A percentile compares a stretch with the other conserved stretches of the same genome.
These are phyloP conservation scores for Pythium oligandrum DNA, from an alignment of 352 stramenopile genomes.

Conservation along the genomic window DNA sequence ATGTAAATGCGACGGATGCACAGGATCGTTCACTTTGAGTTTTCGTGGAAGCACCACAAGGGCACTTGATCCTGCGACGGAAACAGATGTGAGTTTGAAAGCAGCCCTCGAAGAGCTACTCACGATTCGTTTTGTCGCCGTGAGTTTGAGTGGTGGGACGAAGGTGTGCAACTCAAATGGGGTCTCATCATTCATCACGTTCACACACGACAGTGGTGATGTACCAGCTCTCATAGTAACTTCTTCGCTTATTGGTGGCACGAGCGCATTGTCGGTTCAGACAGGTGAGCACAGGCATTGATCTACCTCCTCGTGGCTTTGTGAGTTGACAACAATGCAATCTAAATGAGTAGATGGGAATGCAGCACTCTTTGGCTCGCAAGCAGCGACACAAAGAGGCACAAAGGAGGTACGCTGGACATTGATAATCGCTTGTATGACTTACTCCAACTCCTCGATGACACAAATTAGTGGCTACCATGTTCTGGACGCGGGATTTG, in stretches of 20 bases:
- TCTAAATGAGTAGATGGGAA: conserved; percentile 20
- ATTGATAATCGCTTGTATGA: neutral
- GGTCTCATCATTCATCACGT: conserved; percentile 59
- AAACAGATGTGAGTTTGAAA: conserved; percentile 41
- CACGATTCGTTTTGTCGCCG: conserved; percentile 45
- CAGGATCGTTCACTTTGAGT: conserved; percentile 54
- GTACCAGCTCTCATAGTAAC: conserved; percentile 42
- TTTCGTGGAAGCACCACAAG: conserved; percentile 54
- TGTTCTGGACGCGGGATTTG: conserved; percentile 59
- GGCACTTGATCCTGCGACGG: conserved; percentile 28
- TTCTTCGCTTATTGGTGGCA: conserved; percentile 28
- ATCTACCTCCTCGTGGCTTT: neutral
- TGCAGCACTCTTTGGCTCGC: conserved; percentile 27
- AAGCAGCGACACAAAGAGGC: conserved; percentile 28
- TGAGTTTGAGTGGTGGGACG: conserved; percentile 39
- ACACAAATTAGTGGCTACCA: conserved; percentile 37
- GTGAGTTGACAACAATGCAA: no score
- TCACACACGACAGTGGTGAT: conserved; percentile 61
- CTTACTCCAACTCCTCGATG: no score
- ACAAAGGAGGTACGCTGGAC: conserved; percentile 48
- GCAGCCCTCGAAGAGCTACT: conserved; percentile 39
- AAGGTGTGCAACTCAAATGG: conserved; percentile 45
- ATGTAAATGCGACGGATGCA: conserved; percentile 56
- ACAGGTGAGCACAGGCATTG: conserved; percentile 15
- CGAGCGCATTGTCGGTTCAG: conserved; percentile 30